A percentile compares a stretch with the other conserved stretches of the same genome.
Conservation (phyloP, 2,329 filamentous ascomycete genomes). For the Venturia aucupariae region DNA sequence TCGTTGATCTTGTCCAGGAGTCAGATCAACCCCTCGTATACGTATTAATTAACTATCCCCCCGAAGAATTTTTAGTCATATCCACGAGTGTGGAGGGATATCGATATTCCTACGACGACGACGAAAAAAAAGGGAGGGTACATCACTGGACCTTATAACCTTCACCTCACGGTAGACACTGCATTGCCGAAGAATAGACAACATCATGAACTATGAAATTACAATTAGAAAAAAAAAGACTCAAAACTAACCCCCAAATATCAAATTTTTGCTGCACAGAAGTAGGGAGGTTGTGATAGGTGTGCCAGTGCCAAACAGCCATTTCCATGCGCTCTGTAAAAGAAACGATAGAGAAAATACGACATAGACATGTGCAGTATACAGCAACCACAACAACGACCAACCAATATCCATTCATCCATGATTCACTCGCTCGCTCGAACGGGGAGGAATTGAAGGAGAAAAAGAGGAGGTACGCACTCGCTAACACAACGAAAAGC, state of each 20-base stretch:
- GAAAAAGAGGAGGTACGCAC: neutral
- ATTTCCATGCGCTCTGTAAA: neutral
- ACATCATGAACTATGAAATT: constrained; percentile 5
- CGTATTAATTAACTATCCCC: no score
- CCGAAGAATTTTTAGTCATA: no score
- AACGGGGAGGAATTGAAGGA: neutral
- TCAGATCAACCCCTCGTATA: no score
- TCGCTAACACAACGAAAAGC: neutral
- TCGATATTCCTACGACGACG: no score
- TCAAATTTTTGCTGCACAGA: neutral
- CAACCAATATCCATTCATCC: neutral
- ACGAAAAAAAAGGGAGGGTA: no score
- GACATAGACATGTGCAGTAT: constrained; percentile 2
- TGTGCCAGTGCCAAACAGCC: neutral
- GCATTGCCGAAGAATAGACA: neutral
- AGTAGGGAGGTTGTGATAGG: neutral
- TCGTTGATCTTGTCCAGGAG: no score
- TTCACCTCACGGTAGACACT: no score
- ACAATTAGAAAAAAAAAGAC: constrained; percentile 3
- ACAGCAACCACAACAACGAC: neutral
- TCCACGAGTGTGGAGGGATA: no score
- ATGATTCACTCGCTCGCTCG: constrained; percentile 6
- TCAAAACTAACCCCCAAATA: neutral
- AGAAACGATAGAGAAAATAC: neutral
- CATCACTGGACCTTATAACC: no score